Conservation (phyloP, 2,329 filamentous ascomycete species). For the Paramyrothecium sp. region DNA sequence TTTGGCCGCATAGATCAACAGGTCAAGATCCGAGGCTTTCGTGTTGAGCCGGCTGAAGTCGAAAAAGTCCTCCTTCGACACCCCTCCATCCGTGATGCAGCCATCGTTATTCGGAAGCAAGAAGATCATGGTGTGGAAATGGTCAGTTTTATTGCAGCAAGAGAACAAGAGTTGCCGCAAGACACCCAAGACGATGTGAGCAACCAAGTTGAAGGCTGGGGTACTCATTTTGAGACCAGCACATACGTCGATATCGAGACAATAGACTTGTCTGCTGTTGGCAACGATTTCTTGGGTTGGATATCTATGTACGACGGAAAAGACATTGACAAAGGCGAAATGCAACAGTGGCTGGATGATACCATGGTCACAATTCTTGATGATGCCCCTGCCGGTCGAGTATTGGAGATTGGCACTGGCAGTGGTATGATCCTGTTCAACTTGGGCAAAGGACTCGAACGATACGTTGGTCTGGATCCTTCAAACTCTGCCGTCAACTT, state of each 20-base stretch:
- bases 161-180: background rate
- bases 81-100: conserved; percentile 13
- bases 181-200: background rate
- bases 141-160: conserved; percentile 11
- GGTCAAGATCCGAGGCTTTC: conserved; percentile 58
- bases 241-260: conserved; percentile 4
- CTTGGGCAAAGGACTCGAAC: conserved; percentile 8
- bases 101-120: conserved; percentile 8
- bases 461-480: conserved; percentile 20
- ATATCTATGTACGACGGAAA: conserved; percentile 21
- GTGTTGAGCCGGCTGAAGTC: conserved; percentile 43
- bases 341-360: conserved; percentile 24
- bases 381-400: background rate
- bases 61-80: conserved; percentile 15
- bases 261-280: conserved; percentile 5
- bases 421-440: conserved; percentile 25
- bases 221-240: conserved; percentile 3
- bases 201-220: conserved; percentile 6
- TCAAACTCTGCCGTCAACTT: conserved; percentile 10
- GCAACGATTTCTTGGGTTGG: conserved; percentile 21
- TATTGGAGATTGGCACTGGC: conserved; percentile 21
- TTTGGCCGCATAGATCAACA: conserved; percentile 55
- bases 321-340: conserved; percentile 8
- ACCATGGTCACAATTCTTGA: conserved; percentile 12
- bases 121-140: conserved; percentile 6